A percentile compares a stretch with the other conserved stretches of the same genome.
Conservation (phyloP, 805 yeast species). For the Zygosaccharomyces gambellarensis region DNA sequence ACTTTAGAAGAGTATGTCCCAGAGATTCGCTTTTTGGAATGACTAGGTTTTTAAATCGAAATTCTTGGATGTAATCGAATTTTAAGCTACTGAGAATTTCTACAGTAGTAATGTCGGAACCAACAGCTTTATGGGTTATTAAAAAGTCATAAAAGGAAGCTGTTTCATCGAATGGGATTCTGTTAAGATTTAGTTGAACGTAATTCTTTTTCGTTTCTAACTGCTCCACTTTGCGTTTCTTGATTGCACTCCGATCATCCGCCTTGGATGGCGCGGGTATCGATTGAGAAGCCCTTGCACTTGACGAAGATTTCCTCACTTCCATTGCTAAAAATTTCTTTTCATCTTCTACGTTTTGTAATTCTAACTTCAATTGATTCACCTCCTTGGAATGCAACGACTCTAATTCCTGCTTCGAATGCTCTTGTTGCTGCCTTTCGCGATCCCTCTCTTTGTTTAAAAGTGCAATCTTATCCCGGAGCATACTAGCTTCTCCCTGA, state of each 20-base stretch:
- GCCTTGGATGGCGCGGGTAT: conserved; percentile 6
- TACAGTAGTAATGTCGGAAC: conserved; percentile 25
- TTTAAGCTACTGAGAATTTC: conserved; percentile 26
- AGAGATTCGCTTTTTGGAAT: conserved; percentile 22
- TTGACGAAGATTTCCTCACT: conserved; percentile 29
- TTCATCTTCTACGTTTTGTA: conserved; percentile 48
- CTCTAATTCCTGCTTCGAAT: conserved; percentile 25
- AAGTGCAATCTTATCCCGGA: conserved; percentile 58
- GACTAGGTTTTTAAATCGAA: conserved; percentile 14
- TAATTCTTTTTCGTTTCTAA: conserved; percentile 5
- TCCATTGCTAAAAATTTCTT: conserved; percentile 51
- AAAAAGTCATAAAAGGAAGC: conserved; percentile 24
- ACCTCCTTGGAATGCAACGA: conserved; percentile 32
- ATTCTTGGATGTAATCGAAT: conserved; percentile 16
- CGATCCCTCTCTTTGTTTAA: conserved; percentile 39
- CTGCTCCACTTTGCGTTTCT: conserved; percentile 14
- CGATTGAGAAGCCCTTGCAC: conserved; percentile 12
- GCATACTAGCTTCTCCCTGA: conserved; percentile 76
- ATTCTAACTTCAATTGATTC: conserved; percentile 37
- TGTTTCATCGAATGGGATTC: conserved; percentile 24
- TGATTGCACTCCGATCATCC: conserved; percentile 6
- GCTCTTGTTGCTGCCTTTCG: conserved; percentile 34
- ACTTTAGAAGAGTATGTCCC: conserved; percentile 22
- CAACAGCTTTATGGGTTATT: conserved; percentile 23
- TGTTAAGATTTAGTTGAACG: conserved; percentile 18